Conservation (phyloP, 2,329 filamentous ascomycete genomes). For the Chaetomiaceae sp. region DNA sequence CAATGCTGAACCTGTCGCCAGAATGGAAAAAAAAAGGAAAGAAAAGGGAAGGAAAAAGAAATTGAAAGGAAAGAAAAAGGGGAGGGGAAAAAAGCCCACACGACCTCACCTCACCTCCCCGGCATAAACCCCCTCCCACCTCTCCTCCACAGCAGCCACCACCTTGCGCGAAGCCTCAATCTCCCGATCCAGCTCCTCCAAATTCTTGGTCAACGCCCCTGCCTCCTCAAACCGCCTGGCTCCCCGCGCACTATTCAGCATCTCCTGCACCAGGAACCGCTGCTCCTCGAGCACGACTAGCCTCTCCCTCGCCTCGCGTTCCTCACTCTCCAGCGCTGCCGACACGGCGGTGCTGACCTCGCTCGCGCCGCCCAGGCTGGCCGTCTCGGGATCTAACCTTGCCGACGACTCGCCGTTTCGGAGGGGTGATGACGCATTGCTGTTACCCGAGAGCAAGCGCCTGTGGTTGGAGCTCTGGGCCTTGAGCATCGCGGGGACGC, state of each 20-base stretch:
- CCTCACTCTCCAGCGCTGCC: slow-evolving; percentile 67
- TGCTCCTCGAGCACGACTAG: slow-evolving; percentile 88
- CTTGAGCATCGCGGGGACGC: slow-evolving; percentile 61
- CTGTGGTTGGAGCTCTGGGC: slow-evolving; percentile 36
- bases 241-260: slow-evolving; percentile 73
- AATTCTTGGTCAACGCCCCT: slow-evolving; percentile 69
- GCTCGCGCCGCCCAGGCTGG: slow-evolving; percentile 42
- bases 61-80: no score
- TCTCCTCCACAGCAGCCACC: slow-evolving; percentile 60
- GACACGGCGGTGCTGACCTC: slow-evolving; percentile 53
- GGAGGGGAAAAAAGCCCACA: no score
- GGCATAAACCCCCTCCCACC: slow-evolving; percentile 51
- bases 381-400: slow-evolving; percentile 46
- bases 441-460: slow-evolving; percentile 28
- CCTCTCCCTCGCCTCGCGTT: slow-evolving; percentile 74
- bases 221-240: slow-evolving; percentile 83
- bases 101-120: slow-evolving; percentile 20
- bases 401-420: slow-evolving; percentile 43
- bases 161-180: slow-evolving; percentile 64
- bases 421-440: slow-evolving; percentile 33
- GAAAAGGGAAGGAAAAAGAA: no score
- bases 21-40: neutral
- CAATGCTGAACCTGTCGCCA: slow-evolving; percentile 8
- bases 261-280: slow-evolving; percentile 80
- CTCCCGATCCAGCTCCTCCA: slow-evolving; percentile 77